phyloP scores from a whole-genome alignment of 306 rosid species.

The Pyrus pyrifolia region DNA sequence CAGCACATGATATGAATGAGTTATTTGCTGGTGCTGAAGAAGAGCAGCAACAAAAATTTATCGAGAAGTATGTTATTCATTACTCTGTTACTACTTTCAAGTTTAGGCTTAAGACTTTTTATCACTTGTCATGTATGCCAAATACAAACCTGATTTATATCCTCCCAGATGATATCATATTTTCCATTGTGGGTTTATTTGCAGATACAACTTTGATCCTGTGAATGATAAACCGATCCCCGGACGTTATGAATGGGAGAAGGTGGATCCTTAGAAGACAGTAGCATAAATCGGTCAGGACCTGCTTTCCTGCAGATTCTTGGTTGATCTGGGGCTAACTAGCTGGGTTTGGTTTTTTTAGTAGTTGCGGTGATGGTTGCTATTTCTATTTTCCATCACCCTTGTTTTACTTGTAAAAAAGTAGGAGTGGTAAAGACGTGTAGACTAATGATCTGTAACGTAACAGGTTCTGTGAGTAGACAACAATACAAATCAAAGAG shows the following conservation, averaged over 20 bases:
- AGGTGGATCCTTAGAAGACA: constrained; percentile 44
- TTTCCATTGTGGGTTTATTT: constrained; percentile 18
- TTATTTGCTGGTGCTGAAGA: constrained; percentile 71
- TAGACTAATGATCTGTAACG: constrained; percentile 72
- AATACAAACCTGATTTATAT: neutral
- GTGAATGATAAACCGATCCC: constrained; percentile 75
- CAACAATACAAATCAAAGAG: constrained; percentile 56
- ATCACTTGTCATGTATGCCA: neutral
- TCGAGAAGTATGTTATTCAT: constrained; percentile 53
- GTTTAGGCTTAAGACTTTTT: neutral
- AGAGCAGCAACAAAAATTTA: constrained; percentile 54
- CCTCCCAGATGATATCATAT: neutral
- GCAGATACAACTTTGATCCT: constrained; percentile 95
- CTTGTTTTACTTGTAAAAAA: constrained; percentile 81
- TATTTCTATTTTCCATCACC: constrained; percentile 86
- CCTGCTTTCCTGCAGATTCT: constrained; percentile 33
- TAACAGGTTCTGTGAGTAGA: constrained; percentile 67
- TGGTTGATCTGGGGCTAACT: constrained; percentile 30
- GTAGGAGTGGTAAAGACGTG: constrained; percentile 48
- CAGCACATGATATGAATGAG: constrained; percentile 73
- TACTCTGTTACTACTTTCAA: neutral
- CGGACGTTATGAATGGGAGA: constrained; percentile 84
- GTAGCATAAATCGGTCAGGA: constrained; percentile 30
- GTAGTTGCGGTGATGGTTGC: constrained; percentile 63
- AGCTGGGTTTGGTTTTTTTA: constrained; percentile 57